These are phyloP conservation scores for Triticum urartu DNA, from an alignment of 176 grass and related monocot genomes.

Conservation along the genomic window DNA sequence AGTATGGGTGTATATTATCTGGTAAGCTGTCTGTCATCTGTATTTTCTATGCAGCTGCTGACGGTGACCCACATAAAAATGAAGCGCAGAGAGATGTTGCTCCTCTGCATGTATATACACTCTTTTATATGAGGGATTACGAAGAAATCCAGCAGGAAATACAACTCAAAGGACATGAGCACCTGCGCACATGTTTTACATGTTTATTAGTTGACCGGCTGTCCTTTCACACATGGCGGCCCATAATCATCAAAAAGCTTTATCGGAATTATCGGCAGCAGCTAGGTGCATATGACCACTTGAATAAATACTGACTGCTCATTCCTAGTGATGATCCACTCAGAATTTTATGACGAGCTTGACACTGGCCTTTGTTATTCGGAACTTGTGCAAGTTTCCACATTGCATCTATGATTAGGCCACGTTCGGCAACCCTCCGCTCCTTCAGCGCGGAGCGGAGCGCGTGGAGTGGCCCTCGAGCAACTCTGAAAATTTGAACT, in stretches of 20 bases:
- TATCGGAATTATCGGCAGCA: not conserved
- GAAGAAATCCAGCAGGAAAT: not conserved
- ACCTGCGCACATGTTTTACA: not conserved
- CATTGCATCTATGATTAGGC: not conserved
- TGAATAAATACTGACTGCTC: not conserved
- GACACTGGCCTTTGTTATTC: not conserved
- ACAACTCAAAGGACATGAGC: not conserved
- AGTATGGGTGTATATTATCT: too few species aligned
- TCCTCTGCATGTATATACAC: not conserved
- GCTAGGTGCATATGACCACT: not conserved
- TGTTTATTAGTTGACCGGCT: not conserved
- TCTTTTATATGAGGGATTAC: not conserved
- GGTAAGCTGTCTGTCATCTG: too few species aligned
- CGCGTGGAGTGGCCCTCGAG: too few species aligned
- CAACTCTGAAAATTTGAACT: too few species aligned
- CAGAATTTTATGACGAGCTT: constrained; percentile 11
- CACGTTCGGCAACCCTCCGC: too few species aligned
- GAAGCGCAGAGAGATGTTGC: not conserved
- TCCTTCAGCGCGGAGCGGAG: too few species aligned
- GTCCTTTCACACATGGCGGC: not conserved
- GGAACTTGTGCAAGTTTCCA: not conserved
- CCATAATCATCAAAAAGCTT: not conserved
- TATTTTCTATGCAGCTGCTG: constrained; percentile 10
- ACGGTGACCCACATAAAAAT: not conserved
- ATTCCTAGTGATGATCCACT: not conserved